Conservation (phyloP, 2,329 filamentous ascomycete species). For the Botrytis elliptica region DNA sequence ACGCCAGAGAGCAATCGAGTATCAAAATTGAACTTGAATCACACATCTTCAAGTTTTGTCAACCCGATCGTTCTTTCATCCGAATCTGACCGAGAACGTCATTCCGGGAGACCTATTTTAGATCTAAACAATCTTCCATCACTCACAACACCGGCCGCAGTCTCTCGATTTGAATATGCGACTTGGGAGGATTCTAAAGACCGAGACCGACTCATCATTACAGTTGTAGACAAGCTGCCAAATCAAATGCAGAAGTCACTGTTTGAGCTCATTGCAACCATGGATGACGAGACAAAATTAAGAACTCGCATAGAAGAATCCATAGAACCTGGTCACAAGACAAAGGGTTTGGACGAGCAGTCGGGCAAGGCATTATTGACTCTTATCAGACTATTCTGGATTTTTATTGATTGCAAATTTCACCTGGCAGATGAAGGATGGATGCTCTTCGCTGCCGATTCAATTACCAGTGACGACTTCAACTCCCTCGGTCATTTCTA, state of each 20-base stretch:
- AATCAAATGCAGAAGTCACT: conserved; percentile 9
- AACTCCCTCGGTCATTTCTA: conserved; percentile 3
- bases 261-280: conserved; percentile 14
- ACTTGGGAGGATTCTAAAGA: conserved; percentile 31
- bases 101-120: not conserved
- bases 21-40: not conserved
- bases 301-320: not conserved
- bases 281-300: conserved; percentile 22
- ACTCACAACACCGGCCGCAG: conserved; percentile 28
- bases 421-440: conserved; percentile 9
- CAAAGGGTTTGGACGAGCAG: conserved; percentile 26
- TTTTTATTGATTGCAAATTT: conserved; percentile 37
- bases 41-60: not conserved
- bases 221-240: conserved; percentile 31
- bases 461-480: not conserved
- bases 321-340: not conserved
- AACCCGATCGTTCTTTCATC: conserved; percentile 26
- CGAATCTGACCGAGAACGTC: conserved; percentile 23
- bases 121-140: conserved; percentile 28
- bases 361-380: conserved; percentile 23
- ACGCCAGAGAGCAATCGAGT: conserved; percentile 3
- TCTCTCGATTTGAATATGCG: conserved; percentile 28
- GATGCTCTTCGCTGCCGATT: not conserved
- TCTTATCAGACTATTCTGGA: conserved; percentile 34
- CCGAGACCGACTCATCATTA: conserved; percentile 45